Conservation (phyloP, 768 basidiomycete species). For the Amanita phalloides region DNA sequence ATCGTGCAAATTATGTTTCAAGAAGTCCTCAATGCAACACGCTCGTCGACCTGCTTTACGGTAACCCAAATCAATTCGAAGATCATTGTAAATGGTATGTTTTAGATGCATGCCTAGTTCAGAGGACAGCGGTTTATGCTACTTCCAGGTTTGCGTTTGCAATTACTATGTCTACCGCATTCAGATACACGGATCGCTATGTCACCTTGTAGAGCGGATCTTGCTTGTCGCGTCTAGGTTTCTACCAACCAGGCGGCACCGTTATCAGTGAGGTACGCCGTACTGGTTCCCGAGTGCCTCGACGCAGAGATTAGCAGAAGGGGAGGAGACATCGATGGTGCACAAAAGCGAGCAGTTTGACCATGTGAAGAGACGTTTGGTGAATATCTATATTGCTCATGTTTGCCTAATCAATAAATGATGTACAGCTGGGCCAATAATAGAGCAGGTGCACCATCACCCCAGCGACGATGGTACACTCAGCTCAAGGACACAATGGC, state of each 20-base stretch:
- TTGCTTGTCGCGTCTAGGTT: background rate
- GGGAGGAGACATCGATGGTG: no score
- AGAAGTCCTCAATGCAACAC: no score
- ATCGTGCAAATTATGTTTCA: no score
- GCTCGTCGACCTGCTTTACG: background rate
- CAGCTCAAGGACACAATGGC: background rate
- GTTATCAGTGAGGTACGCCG: slow-evolving; percentile 4
- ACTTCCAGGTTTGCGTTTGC: background rate
- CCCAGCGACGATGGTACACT: background rate
- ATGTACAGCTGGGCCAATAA: background rate
- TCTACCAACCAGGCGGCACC: background rate
- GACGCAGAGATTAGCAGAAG: no score
- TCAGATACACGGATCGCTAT: background rate
- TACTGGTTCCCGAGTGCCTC: slow-evolving; percentile 7
- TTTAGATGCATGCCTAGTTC: background rate
- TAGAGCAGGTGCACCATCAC: background rate
- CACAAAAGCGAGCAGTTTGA: no score
- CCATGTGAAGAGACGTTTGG: no score
- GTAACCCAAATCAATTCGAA: background rate
- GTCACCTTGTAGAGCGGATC: background rate
- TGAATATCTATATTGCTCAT: no score
- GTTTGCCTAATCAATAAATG: background rate
- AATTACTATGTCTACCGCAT: background rate
- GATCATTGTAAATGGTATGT: background rate
- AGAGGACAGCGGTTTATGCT: background rate